Evolutionary conservation across 805 yeast genomes (phyloP).

Genomic region (Ogataea nitratoaversa): DNA sequence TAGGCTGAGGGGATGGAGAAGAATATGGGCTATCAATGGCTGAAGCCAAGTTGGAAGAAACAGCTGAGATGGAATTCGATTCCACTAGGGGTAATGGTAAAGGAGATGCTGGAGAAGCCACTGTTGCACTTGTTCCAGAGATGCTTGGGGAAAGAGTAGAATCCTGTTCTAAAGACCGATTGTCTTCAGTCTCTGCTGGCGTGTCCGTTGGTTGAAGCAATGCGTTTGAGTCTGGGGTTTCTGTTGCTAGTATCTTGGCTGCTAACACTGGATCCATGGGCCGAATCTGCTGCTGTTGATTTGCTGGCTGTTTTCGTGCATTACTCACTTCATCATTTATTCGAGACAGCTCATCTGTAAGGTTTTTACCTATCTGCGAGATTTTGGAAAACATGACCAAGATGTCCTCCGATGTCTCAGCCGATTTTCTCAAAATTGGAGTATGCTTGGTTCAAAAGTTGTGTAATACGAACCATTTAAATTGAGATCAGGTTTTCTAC

Average conservation of each 20-base stretch:
- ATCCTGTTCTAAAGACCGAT: neutral
- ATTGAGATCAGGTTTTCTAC: no score
- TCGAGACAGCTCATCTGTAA: slow-evolving; percentile 53
- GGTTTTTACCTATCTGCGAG: slow-evolving; percentile 58
- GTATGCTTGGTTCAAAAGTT: no score
- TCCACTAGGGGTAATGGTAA: neutral
- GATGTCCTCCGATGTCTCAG: neutral
- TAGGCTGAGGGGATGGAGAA: slow-evolving; percentile 11
- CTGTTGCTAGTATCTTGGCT: slow-evolving; percentile 32
- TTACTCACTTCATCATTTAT: slow-evolving; percentile 29
- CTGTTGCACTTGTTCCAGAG: neutral
- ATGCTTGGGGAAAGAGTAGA: neutral
- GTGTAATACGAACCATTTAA: no score
- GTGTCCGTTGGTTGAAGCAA: slow-evolving; percentile 44
- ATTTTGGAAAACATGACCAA: slow-evolving; percentile 48
- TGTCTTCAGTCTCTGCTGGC: slow-evolving; percentile 4
- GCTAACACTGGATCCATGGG: slow-evolving; percentile 23
- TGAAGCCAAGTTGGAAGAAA: neutral
- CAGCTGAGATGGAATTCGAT: neutral
- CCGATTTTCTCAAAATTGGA: neutral
- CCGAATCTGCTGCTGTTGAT: slow-evolving; percentile 8
- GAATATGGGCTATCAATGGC: slow-evolving; percentile 5
- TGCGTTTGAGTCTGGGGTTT: slow-evolving; percentile 45
- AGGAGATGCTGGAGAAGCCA: neutral
- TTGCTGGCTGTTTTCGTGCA: slow-evolving; percentile 16